Percentiles rank a stretch among this genome's conserved stretches.
These are phyloP conservation scores for Paramecium pentaurelia DNA, from an alignment of 73 alveolate genomes.

Conservation along the genomic window DNA sequence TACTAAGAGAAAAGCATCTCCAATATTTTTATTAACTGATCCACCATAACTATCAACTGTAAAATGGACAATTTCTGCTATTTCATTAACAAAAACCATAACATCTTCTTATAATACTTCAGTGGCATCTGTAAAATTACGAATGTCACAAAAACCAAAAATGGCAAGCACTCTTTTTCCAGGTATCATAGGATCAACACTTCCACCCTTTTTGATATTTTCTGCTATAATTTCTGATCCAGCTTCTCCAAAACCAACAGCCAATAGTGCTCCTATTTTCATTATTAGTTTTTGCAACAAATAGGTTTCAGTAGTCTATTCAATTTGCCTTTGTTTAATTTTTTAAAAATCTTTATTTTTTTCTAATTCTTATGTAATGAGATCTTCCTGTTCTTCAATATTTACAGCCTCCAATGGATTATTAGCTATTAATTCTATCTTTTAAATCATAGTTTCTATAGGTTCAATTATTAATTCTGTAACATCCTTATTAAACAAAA, in stretches of 20 bases:
- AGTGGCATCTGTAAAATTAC: constrained; percentile 96
- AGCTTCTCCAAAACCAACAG: constrained; percentile 98
- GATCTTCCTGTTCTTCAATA: constrained; percentile 66
- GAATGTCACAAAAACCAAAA: constrained; percentile 96
- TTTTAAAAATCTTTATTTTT: constrained; percentile 36
- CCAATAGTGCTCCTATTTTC: constrained; percentile 93
- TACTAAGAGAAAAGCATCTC: constrained; percentile 96
- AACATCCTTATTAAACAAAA: constrained; percentile 77
- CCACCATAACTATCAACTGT: constrained; percentile 86
- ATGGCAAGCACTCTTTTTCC: constrained; percentile 92
- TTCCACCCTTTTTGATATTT: constrained; percentile 89
- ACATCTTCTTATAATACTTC: constrained; percentile 95
- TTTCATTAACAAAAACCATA: constrained; percentile 97
- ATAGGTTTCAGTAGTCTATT: constrained; percentile 78
- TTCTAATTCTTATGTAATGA: constrained; percentile 45
- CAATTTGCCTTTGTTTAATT: constrained; percentile 12
- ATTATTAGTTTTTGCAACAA: constrained; percentile 85
- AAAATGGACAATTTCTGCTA: constrained; percentile 95
- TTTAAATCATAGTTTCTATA: constrained; percentile 78
- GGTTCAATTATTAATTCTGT: constrained; percentile 75
- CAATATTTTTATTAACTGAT: constrained; percentile 94
- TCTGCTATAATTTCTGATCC: constrained; percentile 95
- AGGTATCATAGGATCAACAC: constrained; percentile 94
- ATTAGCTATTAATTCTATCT: constrained; percentile 75
- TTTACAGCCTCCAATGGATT: constrained; percentile 83